Conservation (phyloP, 1,284 basidiomycete genomes). For the Malassezia slooffiae region DNA sequence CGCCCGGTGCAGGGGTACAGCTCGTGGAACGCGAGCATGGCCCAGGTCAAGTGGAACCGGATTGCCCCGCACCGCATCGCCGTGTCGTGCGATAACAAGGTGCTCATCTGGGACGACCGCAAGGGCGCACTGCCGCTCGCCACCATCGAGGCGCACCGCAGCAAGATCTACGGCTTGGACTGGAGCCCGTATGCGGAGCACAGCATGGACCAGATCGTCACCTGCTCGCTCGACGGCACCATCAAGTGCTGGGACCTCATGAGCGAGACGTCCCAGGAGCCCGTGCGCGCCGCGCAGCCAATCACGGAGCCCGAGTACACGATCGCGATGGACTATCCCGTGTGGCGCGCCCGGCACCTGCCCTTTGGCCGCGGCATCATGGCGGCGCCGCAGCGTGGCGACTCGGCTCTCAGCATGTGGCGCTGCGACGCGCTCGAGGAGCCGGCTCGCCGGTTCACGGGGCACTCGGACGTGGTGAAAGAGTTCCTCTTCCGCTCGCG, state of each 20-base stretch:
- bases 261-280: constrained; percentile 16
- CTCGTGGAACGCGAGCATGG: constrained; percentile 43
- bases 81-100: constrained; percentile 37
- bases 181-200: constrained; percentile 34
- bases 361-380: constrained; percentile 86
- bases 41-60: constrained; percentile 42
- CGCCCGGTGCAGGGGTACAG: constrained; percentile 40
- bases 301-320: constrained; percentile 45
- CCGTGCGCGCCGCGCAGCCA: constrained; percentile 31
- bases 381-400: constrained; percentile 78
- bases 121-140: constrained; percentile 32
- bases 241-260: constrained; percentile 43
- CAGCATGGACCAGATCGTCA: constrained; percentile 39
- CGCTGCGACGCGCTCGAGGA: constrained; percentile 50
- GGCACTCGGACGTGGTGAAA: constrained; percentile 85
- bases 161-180: constrained; percentile 44
- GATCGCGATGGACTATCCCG: constrained; percentile 71
- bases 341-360: constrained; percentile 83
- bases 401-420: constrained; percentile 77
- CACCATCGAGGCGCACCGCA: constrained; percentile 38
- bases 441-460: constrained; percentile 69
- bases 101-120: constrained; percentile 44
- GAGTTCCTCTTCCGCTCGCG: constrained; percentile 88
- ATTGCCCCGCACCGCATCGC: constrained; percentile 26
- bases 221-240: constrained; percentile 42